Evolutionary conservation across 176 grass and related monocot genomes (phyloP), one percentile per base, ranked within the genome.

Genomic region (Triticum monococcum): DNA sequence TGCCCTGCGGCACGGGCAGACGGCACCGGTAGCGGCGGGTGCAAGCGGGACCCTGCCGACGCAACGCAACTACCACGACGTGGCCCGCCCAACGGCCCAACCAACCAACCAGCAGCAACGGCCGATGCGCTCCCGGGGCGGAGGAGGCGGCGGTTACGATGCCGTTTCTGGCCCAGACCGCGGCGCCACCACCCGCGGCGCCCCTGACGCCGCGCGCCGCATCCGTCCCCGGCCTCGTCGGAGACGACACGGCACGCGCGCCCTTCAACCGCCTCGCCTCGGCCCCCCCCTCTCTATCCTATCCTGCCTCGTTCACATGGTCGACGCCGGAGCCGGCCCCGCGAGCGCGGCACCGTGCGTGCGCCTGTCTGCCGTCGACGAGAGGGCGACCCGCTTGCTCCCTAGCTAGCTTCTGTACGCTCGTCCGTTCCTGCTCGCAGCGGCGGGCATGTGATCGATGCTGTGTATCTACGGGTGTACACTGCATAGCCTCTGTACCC

Each of bases 91-190:
- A 73, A 80, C 77, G 52, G 66, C 50, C 50, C 32, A 56, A 54
- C 50, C 50, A 54, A 50, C 46, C 46, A 54, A 54, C 50, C 50
- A 18, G 50, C 50, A 78, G 4, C 72, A 3, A 33, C 9, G 4
- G 26, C 59, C n/a, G 12, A 18, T 33, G 31, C 7, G 7, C 4
- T 59, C 18, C 11, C 7, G 41, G 52, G 16, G 32, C 60, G 77
- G 87, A 18, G 83, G 70, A 61, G 25, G 60, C 40, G 72, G 79
- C 83, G 13, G 88, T 90, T 86, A 86, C 52, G 52, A 16, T 71
- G 70, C 78, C 25, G 63, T 81, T 81, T 81, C 48, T 38, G 78
- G 50, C 63, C 78, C 63, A 60, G 83, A 77, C 88, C 77, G 48
- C 59, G 41, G 57, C 40, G 62, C 64, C 64, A 12, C 59, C 60